A percentile compares a stretch with the other conserved stretches of the same genome.
These are phyloP conservation scores for Lepiota venenata DNA, from an alignment of 768 basidiomycete species.

Conservation along the genomic window DNA sequence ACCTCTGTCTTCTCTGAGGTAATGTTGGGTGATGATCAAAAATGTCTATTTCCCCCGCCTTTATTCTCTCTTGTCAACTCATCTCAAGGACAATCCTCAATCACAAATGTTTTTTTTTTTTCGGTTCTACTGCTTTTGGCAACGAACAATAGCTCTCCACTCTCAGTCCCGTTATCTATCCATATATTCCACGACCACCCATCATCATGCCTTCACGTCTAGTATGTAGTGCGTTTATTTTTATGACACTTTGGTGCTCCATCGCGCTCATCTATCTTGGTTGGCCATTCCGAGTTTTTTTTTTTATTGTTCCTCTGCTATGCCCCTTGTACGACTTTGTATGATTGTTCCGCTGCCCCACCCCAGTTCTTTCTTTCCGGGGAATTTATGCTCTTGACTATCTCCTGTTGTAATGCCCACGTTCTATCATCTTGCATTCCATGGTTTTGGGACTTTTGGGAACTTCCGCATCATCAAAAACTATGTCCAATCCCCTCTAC, in stretches of 20 bases:
- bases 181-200: background rate
- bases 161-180: background rate
- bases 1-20: background rate
- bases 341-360: background rate
- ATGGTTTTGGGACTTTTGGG: slow-evolving; percentile 4
- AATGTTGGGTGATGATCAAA: slow-evolving; percentile 3
- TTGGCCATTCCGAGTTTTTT: background rate
- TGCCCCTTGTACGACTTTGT: background rate
- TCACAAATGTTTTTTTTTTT: slow-evolving; percentile 1
- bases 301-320: background rate
- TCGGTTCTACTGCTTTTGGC: background rate
- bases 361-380: no score
- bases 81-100: background rate
- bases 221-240: background rate
- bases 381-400: no score
- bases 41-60: background rate
- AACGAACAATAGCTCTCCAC: background rate
- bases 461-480: background rate
- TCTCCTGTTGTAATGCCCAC: no score
- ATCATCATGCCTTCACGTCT: background rate
- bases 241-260: background rate
- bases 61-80: background rate
- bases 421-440: background rate
- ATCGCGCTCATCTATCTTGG: background rate
- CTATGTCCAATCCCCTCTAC: background rate